Percentiles rank a stretch among this genome's conserved stretches.
Conservation (phyloP, 768 basidiomycete species). For the Pleurotus pulmonarius region DNA sequence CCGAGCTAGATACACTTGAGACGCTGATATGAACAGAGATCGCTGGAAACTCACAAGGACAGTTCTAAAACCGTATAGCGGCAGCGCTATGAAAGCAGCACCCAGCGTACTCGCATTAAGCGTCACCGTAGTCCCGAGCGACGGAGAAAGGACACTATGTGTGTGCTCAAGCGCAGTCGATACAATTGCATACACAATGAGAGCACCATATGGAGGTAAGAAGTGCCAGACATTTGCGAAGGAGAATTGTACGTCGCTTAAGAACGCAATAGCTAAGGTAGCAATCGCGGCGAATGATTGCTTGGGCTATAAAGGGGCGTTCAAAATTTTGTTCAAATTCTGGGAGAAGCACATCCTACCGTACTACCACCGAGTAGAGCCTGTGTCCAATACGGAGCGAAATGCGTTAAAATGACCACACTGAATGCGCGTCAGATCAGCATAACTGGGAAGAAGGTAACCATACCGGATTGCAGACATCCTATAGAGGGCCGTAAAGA, state of each 20-base stretch:
- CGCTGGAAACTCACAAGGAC: constrained; percentile 42
- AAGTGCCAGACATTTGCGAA: constrained; percentile 36
- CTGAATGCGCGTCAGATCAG: constrained; percentile 28
- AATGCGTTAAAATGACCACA: constrained; percentile 66
- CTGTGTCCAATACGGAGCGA: constrained; percentile 64
- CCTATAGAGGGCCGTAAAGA: constrained; percentile 67
- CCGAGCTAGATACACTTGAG: constrained; percentile 33
- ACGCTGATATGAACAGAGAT: background rate
- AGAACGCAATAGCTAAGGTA: constrained; percentile 52
- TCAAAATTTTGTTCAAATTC: too few species aligned
- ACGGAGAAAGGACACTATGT: constrained; percentile 50
- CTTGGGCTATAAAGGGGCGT: constrained; percentile 35
- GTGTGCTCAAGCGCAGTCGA: constrained; percentile 65
- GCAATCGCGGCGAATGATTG: constrained; percentile 42
- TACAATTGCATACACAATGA: constrained; percentile 54
- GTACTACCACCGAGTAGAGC: constrained; percentile 45
- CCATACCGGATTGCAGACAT: constrained; percentile 64
- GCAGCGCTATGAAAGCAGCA: constrained; percentile 58
- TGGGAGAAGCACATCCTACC: constrained; percentile 27
- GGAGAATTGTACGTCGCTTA: constrained; percentile 49
- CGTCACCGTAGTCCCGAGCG: constrained; percentile 53
- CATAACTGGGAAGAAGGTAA: background rate
- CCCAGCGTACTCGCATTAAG: constrained; percentile 57
- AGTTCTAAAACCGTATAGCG: constrained; percentile 59
- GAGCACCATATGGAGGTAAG: constrained; percentile 64